Evolutionary conservation across 176 grass and related monocot genomes (phyloP).

Genomic region (Rhynchospora tenuis): DNA sequence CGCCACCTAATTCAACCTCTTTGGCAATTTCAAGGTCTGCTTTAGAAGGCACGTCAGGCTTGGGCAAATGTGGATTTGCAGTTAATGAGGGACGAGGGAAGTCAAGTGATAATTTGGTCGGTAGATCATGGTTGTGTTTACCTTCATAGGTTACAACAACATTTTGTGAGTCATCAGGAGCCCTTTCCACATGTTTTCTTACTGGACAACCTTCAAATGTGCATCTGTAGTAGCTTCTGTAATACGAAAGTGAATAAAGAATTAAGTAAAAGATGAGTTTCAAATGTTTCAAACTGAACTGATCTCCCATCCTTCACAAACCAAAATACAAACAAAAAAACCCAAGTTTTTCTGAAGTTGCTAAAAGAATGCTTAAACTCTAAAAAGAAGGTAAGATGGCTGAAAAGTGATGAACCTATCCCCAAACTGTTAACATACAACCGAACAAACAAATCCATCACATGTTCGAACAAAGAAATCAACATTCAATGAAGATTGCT

Average conservation of each 20-base stretch:
- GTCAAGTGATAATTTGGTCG: slow-evolving; percentile 32
- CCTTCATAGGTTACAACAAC: slow-evolving; percentile 96
- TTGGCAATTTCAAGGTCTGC: slow-evolving; percentile 19
- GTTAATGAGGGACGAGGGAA: slow-evolving; percentile 27
- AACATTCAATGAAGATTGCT: neutral
- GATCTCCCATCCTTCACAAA: neutral
- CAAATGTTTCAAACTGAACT: slow-evolving; percentile 21
- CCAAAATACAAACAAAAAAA: neutral
- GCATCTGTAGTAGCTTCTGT: slow-evolving; percentile 97
- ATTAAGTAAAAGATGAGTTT: neutral
- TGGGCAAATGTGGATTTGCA: slow-evolving; percentile 1
- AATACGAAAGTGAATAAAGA: neutral
- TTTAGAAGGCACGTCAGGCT: slow-evolving; percentile 2
- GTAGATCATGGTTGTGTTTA: slow-evolving; percentile 83
- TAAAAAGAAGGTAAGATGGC: neutral
- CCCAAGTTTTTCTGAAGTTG: neutral
- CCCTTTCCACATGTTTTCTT: slow-evolving; percentile 92
- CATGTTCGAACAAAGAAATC: neutral
- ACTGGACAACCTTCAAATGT: slow-evolving; percentile 93
- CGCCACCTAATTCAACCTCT: slow-evolving; percentile 43
- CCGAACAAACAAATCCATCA: neutral
- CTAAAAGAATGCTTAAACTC: neutral
- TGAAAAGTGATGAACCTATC: neutral
- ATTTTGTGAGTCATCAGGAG: slow-evolving; percentile 67
- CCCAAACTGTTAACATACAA: neutral